Base-by-base conservation (phyloP, 495 filamentous ascomycete genomes). In the Aspergillus taichungensis region DNA sequence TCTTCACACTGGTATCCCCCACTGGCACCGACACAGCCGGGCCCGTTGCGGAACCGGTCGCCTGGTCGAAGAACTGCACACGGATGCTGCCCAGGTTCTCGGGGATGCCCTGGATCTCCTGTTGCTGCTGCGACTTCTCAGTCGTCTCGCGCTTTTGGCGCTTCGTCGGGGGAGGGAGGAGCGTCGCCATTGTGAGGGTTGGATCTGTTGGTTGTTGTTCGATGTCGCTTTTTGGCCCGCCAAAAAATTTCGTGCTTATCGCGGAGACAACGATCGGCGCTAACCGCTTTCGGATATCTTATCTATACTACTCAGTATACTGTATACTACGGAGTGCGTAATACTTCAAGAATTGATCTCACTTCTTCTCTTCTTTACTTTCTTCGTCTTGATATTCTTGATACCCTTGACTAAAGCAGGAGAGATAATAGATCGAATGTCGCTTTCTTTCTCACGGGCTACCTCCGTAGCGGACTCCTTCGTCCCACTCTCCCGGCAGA, bases 161-260 rank as follows among this genome's bases (percentile, higher is more conserved):
- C 68, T 97, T 99, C 41, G 83, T 88, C 34, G 92, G 94, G 13
- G 90, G 94, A 11, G 94, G 94, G 29, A 82, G 61, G 12, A 92
- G 66, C 3, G 92, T 99, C 32, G 94, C 80, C 94, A 99, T 98
- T 33, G 37, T 63, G 47, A 6, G 33, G 6, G 47, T 45, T 30
- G 49, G 34, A 34, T 37, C 31, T 24, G 35, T 28, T 44, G 54
- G 43, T 52, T 48, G 44, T 18, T 29, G 49, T 11, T 12, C 18
- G 42, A 34, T 36, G 32, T 32, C n/a, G 4, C 24, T 30, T 36
- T 12, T 8, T 5, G 24, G 12, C 18, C 24, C 12, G 24, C 8
- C 28, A 37, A 46, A 37, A 46, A 49, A 49, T 13, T n/a, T 30
- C 33, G 18, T 14, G 30, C 46, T 55, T 55, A 59, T 59, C 56